Conservation (phyloP, 805 yeast genomes). For the Candida odintsovae region DNA sequence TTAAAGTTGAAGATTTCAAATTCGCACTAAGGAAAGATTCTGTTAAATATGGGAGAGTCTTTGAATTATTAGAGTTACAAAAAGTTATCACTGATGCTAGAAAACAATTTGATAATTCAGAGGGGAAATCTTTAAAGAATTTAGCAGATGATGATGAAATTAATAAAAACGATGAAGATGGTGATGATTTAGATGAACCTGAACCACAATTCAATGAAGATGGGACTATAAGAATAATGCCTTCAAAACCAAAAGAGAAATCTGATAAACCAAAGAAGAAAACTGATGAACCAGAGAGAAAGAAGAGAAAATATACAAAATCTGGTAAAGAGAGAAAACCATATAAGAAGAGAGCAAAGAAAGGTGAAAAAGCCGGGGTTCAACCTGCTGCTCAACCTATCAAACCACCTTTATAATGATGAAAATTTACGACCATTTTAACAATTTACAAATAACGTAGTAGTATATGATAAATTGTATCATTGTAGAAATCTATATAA, state of each 20-base stretch:
- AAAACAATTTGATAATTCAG: conserved; percentile 60
- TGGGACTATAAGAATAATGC: conserved; percentile 15
- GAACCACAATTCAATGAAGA: conserved; percentile 10
- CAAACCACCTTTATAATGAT: background rate
- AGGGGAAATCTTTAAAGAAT: conserved; percentile 35
- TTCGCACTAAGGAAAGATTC: conserved; percentile 65
- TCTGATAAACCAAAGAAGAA: conserved; percentile 3
- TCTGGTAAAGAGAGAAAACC: conserved; percentile 29
- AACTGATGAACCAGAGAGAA: conserved; percentile 18
- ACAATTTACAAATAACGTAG: background rate
- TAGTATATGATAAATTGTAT: background rate
- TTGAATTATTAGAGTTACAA: conserved; percentile 54
- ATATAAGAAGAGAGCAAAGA: conserved; percentile 27
- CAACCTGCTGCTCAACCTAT: conserved; percentile 1
- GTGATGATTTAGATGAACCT: background rate
- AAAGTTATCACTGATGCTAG: conserved; percentile 61
- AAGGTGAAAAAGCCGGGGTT: conserved; percentile 11
- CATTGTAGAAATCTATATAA: background rate
- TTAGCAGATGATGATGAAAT: conserved; percentile 25
- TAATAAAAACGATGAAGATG: conserved; percentile 20
- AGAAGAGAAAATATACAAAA: conserved; percentile 25
- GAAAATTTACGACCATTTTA: background rate
- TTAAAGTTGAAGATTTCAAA: conserved; percentile 67
- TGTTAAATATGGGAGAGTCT: conserved; percentile 61
- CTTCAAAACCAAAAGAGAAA: conserved; percentile 1